Evolutionary conservation across 2,329 filamentous ascomycete genomes (phyloP), one percentile per base, ranked within the genome.

Genomic region (Claviceps paspali): DNA sequence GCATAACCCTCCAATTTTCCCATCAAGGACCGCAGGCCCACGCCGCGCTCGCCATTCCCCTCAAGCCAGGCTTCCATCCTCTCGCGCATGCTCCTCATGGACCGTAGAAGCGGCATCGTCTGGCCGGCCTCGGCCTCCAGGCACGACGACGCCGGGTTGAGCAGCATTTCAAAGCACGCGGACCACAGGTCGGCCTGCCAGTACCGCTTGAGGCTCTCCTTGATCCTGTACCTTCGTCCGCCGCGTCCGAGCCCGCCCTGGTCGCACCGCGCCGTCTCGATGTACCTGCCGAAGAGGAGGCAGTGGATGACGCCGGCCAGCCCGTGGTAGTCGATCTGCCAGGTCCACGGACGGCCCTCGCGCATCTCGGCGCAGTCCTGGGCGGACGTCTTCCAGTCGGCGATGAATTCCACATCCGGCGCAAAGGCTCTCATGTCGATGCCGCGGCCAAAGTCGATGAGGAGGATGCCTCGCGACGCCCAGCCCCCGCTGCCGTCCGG

Each of bases 301-400:
- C 76, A 80, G 59, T 98, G 86, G 4, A 96, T 67, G 18, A 84
- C 82, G 4, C 85, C 86, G 0, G 91, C 91, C 0, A 95, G 69
- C 10, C 91, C 91, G 56, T 93, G 84, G 50, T 96, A 92, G 62
- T 98, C 91, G 47, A 95, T 84, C 56, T 98, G 91, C 65, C 86
- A 95, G 1, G 88, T 96, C 91, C 91, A 98, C 1, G 87, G 86
- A 1, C 88, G 73, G 39, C 85, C 73, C 61, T 98, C 88, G 33
- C 87, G 80, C 73, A 96, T 94, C 65, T 98, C 91, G 14, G 83
- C 80, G 57, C 91, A 98, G 59, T 98, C 91, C 36, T 85, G 79
- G 18, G 81, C 71, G 12, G 73, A 75, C 0, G 84, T 86, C 57
- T 91, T 82, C 91, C 91, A 98, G 61, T 98, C 91, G 0, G 88